Base-by-base conservation (phyloP, 2,329 filamentous ascomycete species). In the Colletotrichum lindemuthianum region DNA sequence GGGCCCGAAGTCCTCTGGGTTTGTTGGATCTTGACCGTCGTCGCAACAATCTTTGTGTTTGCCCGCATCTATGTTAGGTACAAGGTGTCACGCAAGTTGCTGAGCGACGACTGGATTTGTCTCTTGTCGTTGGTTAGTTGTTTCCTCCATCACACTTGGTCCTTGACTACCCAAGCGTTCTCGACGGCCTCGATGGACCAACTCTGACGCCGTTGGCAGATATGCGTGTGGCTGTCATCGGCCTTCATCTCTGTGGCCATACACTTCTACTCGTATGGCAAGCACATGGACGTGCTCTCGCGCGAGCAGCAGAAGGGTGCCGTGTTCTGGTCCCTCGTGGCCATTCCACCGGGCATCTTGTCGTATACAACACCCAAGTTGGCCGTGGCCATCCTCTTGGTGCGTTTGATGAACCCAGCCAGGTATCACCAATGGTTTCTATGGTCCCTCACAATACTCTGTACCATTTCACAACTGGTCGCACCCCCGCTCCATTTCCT, bases 351-450 rank as follows among this genome's bases (percentile, higher is more conserved):
- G 2, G 77, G 77, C 6, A 69, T 81, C 11, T 63, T 78, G 61
- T 75, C 77, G 6, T 80, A 81, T 59, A 73, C 67, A 2, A 57
- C 81, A 2, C 79, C 79, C 5, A 81, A 81, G 69, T 70, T 81
- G 11, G 78, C 78, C 33, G 78, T 79, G 40, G 73, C 79, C 10
- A 69, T 72, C 5, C 72, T 82, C 3, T 70, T 82, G 6, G 71
- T 71, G 3, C 73, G 75, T 8, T 71, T 81, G 12, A 68, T 81
- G 53, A 78, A 78, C 63, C 78, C 79, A 1, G 69, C 71, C 15
- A 66, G 65, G 15, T 39, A 52, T 9, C 79, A 81, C 59, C 64
- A 53, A 11, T 68, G 70, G 6, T 69, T 80, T 52, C 71, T 81
- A 9, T 81, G 78, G 78, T 32, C 48, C 0, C 59, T 83, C n/a